These are phyloP conservation scores for Fusarium nisikadoi DNA, from an alignment of 2,329 filamentous ascomycete genomes.

Conservation along the genomic window DNA sequence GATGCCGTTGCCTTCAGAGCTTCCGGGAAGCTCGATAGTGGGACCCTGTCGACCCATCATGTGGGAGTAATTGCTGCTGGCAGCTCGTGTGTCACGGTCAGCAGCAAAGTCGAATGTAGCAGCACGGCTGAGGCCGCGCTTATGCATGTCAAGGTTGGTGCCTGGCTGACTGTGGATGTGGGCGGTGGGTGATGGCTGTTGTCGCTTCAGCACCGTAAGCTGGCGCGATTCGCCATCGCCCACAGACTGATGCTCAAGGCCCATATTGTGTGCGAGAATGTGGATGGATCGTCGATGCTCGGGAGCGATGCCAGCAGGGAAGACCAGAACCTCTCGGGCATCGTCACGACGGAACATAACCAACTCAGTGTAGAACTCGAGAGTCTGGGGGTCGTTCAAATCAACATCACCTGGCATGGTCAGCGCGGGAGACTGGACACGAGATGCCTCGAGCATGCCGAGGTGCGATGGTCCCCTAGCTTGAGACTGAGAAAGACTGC, in stretches of 20 bases:
- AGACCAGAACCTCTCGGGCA: constrained; percentile 81
- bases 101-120: constrained; percentile 98
- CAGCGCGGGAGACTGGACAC: constrained; percentile 13
- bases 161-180: constrained; percentile 68
- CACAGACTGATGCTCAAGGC: constrained; percentile 88
- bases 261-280: constrained; percentile 94
- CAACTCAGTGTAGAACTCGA: constrained; percentile 91
- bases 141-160: constrained; percentile 78
- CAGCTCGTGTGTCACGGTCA: constrained; percentile 73
- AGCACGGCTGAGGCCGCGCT: constrained; percentile 87
- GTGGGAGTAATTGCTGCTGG: constrained; percentile 74
- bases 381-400: constrained; percentile 87
- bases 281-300: constrained; percentile 90
- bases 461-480: constrained; percentile 57
- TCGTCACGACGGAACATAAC: constrained; percentile 87
- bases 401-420: constrained; percentile 72
- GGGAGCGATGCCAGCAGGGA: constrained; percentile 82
- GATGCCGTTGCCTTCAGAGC: constrained; percentile 70
- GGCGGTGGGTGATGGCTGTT: constrained; percentile 62
- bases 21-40: constrained; percentile 89
- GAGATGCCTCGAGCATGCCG: constrained; percentile 50
- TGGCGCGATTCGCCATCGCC: constrained; percentile 88
- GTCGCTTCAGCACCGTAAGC: constrained; percentile 85
- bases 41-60: constrained; percentile 83
- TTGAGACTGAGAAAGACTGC: constrained; percentile 73